phyloP scores from a whole-genome alignment of 2,329 filamentous ascomycete species.

The Trichocomaceae sp. region DNA sequence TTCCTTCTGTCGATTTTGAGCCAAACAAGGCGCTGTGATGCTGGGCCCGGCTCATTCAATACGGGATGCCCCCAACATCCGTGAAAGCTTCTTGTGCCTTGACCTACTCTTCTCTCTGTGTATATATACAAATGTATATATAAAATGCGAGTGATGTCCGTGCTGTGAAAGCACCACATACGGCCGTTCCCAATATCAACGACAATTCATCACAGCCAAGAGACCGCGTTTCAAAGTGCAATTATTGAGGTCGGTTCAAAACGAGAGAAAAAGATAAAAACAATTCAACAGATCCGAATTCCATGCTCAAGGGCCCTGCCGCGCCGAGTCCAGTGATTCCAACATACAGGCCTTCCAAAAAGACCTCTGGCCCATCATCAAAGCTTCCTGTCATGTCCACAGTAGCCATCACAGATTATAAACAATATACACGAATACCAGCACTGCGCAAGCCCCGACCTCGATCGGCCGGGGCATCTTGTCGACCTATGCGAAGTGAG shows the following conservation, averaged over 20 bases:
- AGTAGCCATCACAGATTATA: conserved; percentile 4
- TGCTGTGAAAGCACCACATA: background rate
- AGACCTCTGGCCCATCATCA: background rate
- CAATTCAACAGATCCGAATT: background rate
- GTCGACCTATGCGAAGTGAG: conserved; percentile 25
- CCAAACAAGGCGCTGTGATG: background rate
- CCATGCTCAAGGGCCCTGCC: conserved; percentile 21
- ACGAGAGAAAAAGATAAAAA: background rate
- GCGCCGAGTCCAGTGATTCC: conserved; percentile 32
- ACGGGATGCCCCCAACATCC: conserved; percentile 2
- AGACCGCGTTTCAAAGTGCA: background rate
- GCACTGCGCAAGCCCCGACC: conserved; percentile 18
- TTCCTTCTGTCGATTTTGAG: background rate
- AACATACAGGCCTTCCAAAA: conserved; percentile 19
- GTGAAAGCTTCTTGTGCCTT: background rate
- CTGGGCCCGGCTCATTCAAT: conserved; percentile 1
- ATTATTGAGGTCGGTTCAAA: background rate
- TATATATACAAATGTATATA: background rate
- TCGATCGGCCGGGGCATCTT: conserved; percentile 28
- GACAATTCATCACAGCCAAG: background rate
- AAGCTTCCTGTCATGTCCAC: conserved; percentile 8
- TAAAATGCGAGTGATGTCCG: background rate
- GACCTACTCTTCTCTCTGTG: background rate
- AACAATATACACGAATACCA: conserved; percentile 1
- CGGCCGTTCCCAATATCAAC: conserved; percentile 6